These are phyloP conservation scores for Sporothrix inflata DNA, from an alignment of 2,329 filamentous ascomycete species.

Conservation along the genomic window DNA sequence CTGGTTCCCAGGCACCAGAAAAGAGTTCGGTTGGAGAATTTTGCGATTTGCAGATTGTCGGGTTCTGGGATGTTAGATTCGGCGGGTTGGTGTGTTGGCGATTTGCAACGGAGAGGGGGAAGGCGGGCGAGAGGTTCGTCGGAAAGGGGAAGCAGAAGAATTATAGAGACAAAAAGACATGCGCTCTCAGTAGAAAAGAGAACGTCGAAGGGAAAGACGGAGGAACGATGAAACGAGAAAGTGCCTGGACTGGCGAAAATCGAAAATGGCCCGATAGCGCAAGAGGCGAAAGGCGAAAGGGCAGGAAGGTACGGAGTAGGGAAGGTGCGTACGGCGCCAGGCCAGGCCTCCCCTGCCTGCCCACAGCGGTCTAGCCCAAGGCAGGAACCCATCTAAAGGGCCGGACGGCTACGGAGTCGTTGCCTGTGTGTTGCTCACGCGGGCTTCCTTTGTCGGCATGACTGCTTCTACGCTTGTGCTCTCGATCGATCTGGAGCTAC, in stretches of 20 bases:
- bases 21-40: background rate
- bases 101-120: background rate
- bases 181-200: background rate
- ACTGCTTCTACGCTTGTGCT: background rate
- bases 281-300: conserved; percentile 19
- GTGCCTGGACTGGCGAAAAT: background rate
- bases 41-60: background rate
- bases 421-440: conserved; percentile 11
- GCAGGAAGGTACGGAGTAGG: background rate
- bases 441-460: conserved; percentile 8
- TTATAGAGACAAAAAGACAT: background rate
- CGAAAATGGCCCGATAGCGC: background rate
- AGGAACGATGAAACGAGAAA: background rate
- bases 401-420: background rate
- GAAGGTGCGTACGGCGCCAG: background rate
- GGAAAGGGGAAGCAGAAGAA: conserved; percentile 16
- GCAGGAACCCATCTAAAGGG: background rate
- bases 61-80: background rate
- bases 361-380: conserved; percentile 15
- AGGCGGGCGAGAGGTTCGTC: conserved; percentile 4
- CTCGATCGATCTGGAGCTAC: background rate
- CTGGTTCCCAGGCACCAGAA: background rate
- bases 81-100: background rate
- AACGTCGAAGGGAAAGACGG: background rate
- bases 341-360: conserved; percentile 5